Conservation (phyloP, 495 filamentous ascomycete species). For the Lepidopterella palustris region DNA sequence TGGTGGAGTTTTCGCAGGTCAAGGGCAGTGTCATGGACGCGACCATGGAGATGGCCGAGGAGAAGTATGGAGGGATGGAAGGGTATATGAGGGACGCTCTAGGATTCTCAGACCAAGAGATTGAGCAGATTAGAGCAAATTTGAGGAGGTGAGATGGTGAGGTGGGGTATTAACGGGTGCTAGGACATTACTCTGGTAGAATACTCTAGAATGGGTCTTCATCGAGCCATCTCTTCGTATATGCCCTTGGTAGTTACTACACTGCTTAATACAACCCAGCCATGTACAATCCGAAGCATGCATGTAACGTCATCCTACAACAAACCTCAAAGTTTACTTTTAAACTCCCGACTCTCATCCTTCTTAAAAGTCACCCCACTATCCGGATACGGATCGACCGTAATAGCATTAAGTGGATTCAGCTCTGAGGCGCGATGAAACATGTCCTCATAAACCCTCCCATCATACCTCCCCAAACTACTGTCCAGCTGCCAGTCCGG, state of each 20-base stretch:
- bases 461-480: constrained; percentile 57
- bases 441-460: constrained; percentile 63
- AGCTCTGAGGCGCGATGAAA: constrained; percentile 58
- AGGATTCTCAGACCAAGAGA: constrained; percentile 46
- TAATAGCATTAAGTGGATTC: constrained; percentile 61
- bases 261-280: not conserved
- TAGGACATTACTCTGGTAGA: too few relatives aligned
- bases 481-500: constrained; percentile 65
- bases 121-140: constrained; percentile 45
- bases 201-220: too few relatives aligned
- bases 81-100: constrained; percentile 47
- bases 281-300: not conserved
- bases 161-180: too few relatives aligned
- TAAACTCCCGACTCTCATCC: constrained; percentile 37
- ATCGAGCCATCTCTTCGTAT: not conserved
- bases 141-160: constrained; percentile 17
- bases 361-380: constrained; percentile 54
- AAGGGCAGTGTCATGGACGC: constrained; percentile 41
- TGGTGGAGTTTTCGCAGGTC: constrained; percentile 26
- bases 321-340: constrained; percentile 44
- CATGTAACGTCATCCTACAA: not conserved
- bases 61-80: constrained; percentile 51
- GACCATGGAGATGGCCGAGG: constrained; percentile 44
- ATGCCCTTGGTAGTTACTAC: not conserved
- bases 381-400: constrained; percentile 62